Base-by-base conservation (phyloP, 768 basidiomycete genomes). In the Hygrocybe coccinea region DNA sequence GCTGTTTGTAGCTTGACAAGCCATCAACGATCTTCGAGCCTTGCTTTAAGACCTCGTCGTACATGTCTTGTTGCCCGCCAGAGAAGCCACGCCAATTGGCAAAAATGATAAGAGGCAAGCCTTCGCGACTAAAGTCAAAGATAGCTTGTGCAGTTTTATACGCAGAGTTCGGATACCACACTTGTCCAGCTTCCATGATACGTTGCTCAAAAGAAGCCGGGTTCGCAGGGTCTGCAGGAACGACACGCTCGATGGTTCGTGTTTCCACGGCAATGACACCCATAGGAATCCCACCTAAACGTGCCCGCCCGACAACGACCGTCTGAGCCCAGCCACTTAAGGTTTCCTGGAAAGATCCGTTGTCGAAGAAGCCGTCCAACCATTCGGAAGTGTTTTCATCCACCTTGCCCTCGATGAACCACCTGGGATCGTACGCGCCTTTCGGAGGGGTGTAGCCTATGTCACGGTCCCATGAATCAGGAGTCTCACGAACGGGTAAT, bases 31-130 rank as follows among this genome's bases (percentile, higher is more conserved):
- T 99, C 76, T 95, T 97, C 15, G 95, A 89, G 39, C 95, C 95
- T 69, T 97, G 92, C 74, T 97, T 97, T 65, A 97, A 78, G 55
- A 97, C 83, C 69, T 95, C 95, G 72, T 97, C 94, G 65, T 93
- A 95, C 94, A 97, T 97, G 71, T 97, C 95, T 72, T 97, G 95
- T 72, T 97, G 95, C 60, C 97, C 97, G 59, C 97, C 97, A 19
- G 97, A 99, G 85, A 99, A 99, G 22, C 97, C 97, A 77, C 97
- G 90, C 94, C 97, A 98, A 78, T 99, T 99, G 53, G 97, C 97
- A 66, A 99, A 97, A 71, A 99, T 95, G 70, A 98, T 95, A 57
- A 99, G 79, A 3, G 97, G 97, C 12, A 99, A 78, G 21, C 91
- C 92, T 73, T 99, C 97, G 41, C 97, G 87, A 74, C 95, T 89